Evolutionary conservation across 2,329 filamentous ascomycete genomes (phyloP).

Genomic region (Blumeria graminis): DNA sequence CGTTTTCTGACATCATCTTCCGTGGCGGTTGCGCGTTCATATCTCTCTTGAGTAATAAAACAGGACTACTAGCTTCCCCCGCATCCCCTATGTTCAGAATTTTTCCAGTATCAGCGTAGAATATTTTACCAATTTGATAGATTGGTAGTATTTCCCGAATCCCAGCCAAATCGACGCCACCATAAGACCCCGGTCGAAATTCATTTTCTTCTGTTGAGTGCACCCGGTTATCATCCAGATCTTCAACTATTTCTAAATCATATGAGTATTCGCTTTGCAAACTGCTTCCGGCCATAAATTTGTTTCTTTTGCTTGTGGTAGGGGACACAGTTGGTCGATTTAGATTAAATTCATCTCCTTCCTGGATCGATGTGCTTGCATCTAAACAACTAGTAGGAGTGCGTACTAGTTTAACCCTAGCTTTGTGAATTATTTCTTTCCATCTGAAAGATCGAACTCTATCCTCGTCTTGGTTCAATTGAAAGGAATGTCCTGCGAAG

Average conservation of each 20-base stretch:
- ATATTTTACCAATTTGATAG: conserved; percentile 52
- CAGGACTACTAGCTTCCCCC: conserved; percentile 40
- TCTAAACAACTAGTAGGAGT: conserved; percentile 8
- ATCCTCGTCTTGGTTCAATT: conserved; percentile 17
- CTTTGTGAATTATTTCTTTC: conserved; percentile 94
- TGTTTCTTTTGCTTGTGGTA: neutral
- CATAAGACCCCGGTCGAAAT: conserved; percentile 26
- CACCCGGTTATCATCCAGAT: conserved; percentile 43
- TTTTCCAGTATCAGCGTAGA: conserved; percentile 54
- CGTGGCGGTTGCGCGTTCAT: conserved; percentile 40
- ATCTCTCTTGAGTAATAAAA: conserved; percentile 43
- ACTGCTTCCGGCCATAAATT: conserved; percentile 9
- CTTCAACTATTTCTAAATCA: conserved; percentile 43
- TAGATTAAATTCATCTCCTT: neutral
- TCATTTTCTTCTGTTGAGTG: conserved; percentile 40
- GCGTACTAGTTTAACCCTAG: conserved; percentile 43
- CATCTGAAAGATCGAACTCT: conserved; percentile 33
- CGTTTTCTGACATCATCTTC: conserved; percentile 30
- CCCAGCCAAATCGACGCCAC: conserved; percentile 35
- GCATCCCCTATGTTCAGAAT: conserved; percentile 46
- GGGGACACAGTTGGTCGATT: neutral
- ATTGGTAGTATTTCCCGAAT: conserved; percentile 43
- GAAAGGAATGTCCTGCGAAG: conserved; percentile 50
- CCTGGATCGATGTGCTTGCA: neutral
- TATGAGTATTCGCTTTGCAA: conserved; percentile 35